Evolutionary conservation across 257 asterid species (phyloP).

Genomic region (Solanum phureja): DNA sequence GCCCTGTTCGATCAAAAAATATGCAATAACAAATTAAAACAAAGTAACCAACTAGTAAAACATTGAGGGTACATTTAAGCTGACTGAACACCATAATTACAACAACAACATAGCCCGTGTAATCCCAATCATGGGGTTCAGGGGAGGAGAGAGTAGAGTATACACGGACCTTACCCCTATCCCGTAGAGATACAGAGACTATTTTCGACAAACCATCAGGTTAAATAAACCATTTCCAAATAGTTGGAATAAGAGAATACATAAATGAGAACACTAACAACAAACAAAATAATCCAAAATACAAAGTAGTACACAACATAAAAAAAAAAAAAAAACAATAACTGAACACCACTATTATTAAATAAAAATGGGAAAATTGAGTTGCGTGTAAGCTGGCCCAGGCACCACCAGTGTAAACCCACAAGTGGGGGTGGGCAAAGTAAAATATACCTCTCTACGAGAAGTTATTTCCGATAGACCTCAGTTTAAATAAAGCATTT

Average conservation of each 20-base stretch:
- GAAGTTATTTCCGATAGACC: too few relatives aligned
- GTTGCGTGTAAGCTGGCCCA: neutral
- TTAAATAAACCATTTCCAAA: neutral
- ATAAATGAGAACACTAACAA: neutral
- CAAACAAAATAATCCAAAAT: neutral
- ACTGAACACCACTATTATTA: neutral
- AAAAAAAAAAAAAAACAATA: neutral
- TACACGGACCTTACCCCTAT: neutral
- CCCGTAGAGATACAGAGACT: neutral
- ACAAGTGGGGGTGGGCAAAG: too few relatives aligned
- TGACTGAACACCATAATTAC: neutral
- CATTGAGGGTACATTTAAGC: neutral
- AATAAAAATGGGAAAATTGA: too few relatives aligned
- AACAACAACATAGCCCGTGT: neutral
- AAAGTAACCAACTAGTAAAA: neutral
- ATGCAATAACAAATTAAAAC: neutral
- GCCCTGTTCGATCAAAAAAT: slow-evolving; percentile 37
- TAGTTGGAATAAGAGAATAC: neutral
- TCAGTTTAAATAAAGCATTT: too few relatives aligned
- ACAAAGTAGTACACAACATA: neutral
- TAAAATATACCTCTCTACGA: too few relatives aligned
- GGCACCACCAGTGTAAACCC: neutral
- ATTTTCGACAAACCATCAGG: neutral
- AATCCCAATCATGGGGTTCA: neutral
- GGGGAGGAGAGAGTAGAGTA: neutral